Conservation (phyloP, 768 basidiomycete species). For the Amanita thiersii region DNA sequence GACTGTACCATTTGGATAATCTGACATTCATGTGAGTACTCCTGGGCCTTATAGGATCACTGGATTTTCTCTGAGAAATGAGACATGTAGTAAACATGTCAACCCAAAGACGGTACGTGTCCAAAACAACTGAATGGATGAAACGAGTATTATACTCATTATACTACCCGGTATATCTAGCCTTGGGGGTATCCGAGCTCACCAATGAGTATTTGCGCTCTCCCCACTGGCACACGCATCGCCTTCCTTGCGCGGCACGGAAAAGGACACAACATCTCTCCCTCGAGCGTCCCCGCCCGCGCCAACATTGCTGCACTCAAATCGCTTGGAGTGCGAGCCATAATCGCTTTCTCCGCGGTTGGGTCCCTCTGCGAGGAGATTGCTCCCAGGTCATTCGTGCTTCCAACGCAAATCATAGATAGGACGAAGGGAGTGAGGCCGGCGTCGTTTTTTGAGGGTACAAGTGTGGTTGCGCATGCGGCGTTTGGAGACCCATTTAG, state of each 20-base stretch:
- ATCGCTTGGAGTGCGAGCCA: constrained; percentile 78
- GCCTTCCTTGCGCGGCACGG: constrained; percentile 95
- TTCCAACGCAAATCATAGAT: constrained; percentile 93
- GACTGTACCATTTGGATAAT: constrained; percentile 90
- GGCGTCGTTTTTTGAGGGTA: constrained; percentile 79
- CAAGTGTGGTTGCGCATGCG: constrained; percentile 81
- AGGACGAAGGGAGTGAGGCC: constrained; percentile 92
- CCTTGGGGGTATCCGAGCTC: constrained; percentile 93
- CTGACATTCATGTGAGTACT: constrained; percentile 71
- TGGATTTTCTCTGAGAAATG: not conserved
- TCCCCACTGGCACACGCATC: constrained; percentile 71
- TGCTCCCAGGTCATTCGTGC: constrained; percentile 77
- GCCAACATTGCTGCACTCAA: constrained; percentile 97
- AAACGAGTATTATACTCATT: not conserved
- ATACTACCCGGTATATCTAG: constrained; percentile 27
- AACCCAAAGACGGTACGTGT: constrained; percentile 72
- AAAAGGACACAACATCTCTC: constrained; percentile 65
- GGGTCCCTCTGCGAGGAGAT: constrained; percentile 94
- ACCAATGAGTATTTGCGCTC: constrained; percentile 85
- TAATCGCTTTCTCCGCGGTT: constrained; percentile 93
- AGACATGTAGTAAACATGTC: constrained; percentile 48
- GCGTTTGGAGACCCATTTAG: constrained; percentile 94
- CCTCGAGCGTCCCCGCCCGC: constrained; percentile 73
- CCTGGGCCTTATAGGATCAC: not conserved
- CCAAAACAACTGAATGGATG: not conserved